These are phyloP conservation scores for Trichaptum fuscoviolaceum DNA, from an alignment of 768 basidiomycete species.

Conservation along the genomic window DNA sequence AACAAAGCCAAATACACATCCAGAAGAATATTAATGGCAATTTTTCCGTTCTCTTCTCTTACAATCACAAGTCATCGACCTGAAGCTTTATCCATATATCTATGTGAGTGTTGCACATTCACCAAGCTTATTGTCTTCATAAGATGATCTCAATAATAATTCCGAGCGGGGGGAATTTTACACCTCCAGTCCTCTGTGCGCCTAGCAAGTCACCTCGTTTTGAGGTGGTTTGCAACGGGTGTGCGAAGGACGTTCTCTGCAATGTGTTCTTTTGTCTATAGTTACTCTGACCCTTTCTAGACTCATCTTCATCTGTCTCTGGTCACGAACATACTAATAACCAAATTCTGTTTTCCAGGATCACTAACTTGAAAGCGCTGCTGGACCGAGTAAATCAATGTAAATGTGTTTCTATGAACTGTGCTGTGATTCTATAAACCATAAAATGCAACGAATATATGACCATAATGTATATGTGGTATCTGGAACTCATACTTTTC, in stretches of 20 bases:
- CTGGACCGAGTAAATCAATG: no score
- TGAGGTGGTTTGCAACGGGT: constrained; percentile 8
- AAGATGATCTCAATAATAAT: neutral
- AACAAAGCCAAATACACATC: no score
- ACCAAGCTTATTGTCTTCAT: neutral
- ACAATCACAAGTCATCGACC: no score
- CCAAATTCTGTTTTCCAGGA: neutral
- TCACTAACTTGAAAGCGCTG: no score
- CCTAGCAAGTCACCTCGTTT: constrained; percentile 10
- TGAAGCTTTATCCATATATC: neutral
- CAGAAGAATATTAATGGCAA: no score
- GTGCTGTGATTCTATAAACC: neutral
- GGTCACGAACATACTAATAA: no score
- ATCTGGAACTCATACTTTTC: neutral
- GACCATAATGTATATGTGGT: neutral
- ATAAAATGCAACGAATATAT: neutral
- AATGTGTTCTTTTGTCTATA: constrained; percentile 11
- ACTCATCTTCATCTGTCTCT: no score
- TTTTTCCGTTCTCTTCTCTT: no score
- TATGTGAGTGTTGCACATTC: neutral
- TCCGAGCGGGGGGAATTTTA: constrained; percentile 5
- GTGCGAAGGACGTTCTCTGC: constrained; percentile 9
- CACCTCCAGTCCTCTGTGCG: constrained; percentile 10
- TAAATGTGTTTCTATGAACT: neutral
- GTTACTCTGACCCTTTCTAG: constrained; percentile 12